Evolutionary conservation across 331 rosid genomes (phyloP), one percentile per base, ranked within the genome.

Genomic region (Dryas integrifolia): DNA sequence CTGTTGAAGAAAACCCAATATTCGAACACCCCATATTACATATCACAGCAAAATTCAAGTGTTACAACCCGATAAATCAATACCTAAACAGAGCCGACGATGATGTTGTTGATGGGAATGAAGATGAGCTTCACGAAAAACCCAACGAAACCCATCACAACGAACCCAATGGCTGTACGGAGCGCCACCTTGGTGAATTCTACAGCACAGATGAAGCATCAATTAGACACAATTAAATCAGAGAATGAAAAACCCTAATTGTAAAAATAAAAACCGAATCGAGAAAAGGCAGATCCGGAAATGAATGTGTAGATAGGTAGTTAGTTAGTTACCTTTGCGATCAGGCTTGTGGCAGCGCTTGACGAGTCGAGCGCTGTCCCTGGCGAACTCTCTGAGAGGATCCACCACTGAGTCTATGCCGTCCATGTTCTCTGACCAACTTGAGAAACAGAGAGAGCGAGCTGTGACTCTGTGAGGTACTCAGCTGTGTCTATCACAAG

Each of bases 91-190:
- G 77, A 61, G 61, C 69, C 69, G 26, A 73, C 69, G 16, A 73
- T 73, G 69, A 73, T 73, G 14, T 73, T 73, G 69, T 73, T 73
- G 52, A 73, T 73, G 38, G 77, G 77, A 24, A 73, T 73, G 77
- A 73, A 73, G 70, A 47, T 73, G 14, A 73, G 77, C 77, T 73
- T 73, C n/a, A 73, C 77, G 69, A 73, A 73, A n/a, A 73, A 73
- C 7, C 69, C 77, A 15, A 73, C 77, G 61, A 73, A 72, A n/a
- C 77, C 77, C 77, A 61, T 72, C 43, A 72, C 77, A 0, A 72
- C 61, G 69, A 72, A 73, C 39, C 77, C 69, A 12, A 73, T 73
- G 51, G 77, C 70, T 3, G 77, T 73, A 12, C 76, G 66, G 2
- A 72, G 76, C 58, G 76, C 76, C 7, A 72, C 76, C 58, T 72